Evolutionary conservation across 129 eudicot species (phyloP), one percentile per base, ranked within the genome.

Genomic region (Scalesia atractyloides): DNA sequence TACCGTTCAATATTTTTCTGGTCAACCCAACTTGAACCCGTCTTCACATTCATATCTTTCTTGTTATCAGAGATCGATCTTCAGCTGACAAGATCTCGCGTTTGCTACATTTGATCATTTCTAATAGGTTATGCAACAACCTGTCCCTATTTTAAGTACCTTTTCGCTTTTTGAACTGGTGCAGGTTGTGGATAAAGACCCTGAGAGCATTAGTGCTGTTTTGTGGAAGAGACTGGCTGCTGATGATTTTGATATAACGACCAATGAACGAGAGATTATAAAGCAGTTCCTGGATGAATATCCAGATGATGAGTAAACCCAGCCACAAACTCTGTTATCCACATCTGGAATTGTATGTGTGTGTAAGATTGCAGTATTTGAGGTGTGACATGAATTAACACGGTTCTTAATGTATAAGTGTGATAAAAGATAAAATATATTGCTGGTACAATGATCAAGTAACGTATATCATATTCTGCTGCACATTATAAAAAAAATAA

Each of bases 181-280:
- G 77, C 88, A 94, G 98, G 96, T 90, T 52, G 58, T 68, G 14
- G 93, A 85, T 56, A 72, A 84, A 44, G 77, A 83, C 64, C 96
- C 94, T 22, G 78, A 74, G 69, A 88, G 93, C 77, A 60, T 76
- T 24, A 76, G 74, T 39, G 87, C 92, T 57, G 84, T 82, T 62
- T 66, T 90, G 68, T 81, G 99, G 82, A 69, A 30, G 65, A 77
- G 96, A 79, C 44, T 94, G 82, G 73, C 79, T 22, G 76, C 82
- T 14, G 93, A 83, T 58, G 96, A 94, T 67, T 88, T 92, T 73
- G 85, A 84, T 63, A 86, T 94, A 33, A 86, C 97, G 12, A 69
- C 63, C 50, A 77, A 73, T 14, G 99, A 94, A 66, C 82, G 96
- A 59, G 73, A 82, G 79, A 64, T 56, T 34, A 86, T 94, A 59